These are phyloP conservation scores for Pseudocercospora macadamiae DNA, from an alignment of 2,329 filamentous ascomycete species.

Conservation along the genomic window DNA sequence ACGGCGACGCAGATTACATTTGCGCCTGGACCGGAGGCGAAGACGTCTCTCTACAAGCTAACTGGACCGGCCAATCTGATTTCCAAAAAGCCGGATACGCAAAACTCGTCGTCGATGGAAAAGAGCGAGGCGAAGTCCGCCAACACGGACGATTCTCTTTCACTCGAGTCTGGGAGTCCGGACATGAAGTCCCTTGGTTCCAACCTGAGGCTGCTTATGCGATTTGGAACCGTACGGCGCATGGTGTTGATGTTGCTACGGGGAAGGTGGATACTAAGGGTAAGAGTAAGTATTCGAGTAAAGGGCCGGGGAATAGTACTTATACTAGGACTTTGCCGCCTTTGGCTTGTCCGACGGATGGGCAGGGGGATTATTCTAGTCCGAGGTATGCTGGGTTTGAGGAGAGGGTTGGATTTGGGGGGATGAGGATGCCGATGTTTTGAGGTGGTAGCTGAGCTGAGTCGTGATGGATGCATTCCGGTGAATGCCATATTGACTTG, in stretches of 20 bases:
- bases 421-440: background rate
- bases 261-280: conserved; percentile 8
- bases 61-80: conserved; percentile 39
- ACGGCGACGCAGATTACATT: conserved; percentile 52
- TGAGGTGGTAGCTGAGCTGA: no score
- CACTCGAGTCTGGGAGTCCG: conserved; percentile 51
- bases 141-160: conserved; percentile 56
- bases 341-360: background rate
- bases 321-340: background rate
- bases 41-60: conserved; percentile 31
- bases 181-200: conserved; percentile 57
- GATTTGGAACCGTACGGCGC: conserved; percentile 7
- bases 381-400: background rate
- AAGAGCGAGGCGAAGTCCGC: conserved; percentile 55
- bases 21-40: conserved; percentile 51
- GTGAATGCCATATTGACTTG: no score
- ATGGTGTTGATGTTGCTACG: conserved; percentile 11
- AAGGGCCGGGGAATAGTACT: conserved; percentile 10
- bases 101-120: conserved; percentile 41
- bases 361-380: background rate
- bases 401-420: background rate
- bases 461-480: no score
- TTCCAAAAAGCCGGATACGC: conserved; percentile 47
- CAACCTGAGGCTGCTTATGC: conserved; percentile 40
- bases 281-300: conserved; percentile 2